Base-by-base conservation (phyloP, 2,329 filamentous ascomycete species). In the Penicillium digitatum region DNA sequence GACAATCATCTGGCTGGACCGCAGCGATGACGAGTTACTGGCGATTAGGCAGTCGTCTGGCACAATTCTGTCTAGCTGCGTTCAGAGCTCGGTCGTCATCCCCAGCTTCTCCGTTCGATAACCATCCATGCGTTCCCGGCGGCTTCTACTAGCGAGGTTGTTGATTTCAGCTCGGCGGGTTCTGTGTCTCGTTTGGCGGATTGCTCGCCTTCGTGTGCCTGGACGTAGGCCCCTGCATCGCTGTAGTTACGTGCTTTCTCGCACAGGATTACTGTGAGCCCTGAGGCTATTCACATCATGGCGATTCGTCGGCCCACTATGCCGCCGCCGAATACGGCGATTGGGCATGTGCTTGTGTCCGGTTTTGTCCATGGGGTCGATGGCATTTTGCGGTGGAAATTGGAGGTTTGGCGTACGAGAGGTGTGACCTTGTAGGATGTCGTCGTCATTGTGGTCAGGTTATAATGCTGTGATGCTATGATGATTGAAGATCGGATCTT, bases 241-340 rank as follows among this genome's bases (percentile, higher is more conserved):
- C 54, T 46, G 53, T 49, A 46, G 14, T 43, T 50, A 2, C 16
- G 24, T 1, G 18, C 44, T 40, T 60, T 62, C 45, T 65, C 62
- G 34, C 57, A 64, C 3, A 64, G 32, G 4, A 57, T 56, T n/a
- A 64, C 54, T 1, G 42, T 43, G 39, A 55, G 59, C 12, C 58
- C 58, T 0, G 63, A 53, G 34, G 60, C 46, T 27, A 55, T 32
- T 58, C 55, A 64, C 63, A 65, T 65, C 60, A 60, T 65, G 18
- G 34, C 39, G n/a, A 65, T 55, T 24, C 63, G 55, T 10, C 63
- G 62, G 50, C 62, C 63, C 52, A 64, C 59, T 7, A 63, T 52
- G 31, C 63, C 62, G 46, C 51, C 52, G 48, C 63, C 62, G 39
- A 64, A 51, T 3, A 65, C 44, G 44, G 62, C 60, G n/a, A 65